phyloP scores from a whole-genome alignment of 257 asterid species.

The Nicotiana otophora region DNA sequence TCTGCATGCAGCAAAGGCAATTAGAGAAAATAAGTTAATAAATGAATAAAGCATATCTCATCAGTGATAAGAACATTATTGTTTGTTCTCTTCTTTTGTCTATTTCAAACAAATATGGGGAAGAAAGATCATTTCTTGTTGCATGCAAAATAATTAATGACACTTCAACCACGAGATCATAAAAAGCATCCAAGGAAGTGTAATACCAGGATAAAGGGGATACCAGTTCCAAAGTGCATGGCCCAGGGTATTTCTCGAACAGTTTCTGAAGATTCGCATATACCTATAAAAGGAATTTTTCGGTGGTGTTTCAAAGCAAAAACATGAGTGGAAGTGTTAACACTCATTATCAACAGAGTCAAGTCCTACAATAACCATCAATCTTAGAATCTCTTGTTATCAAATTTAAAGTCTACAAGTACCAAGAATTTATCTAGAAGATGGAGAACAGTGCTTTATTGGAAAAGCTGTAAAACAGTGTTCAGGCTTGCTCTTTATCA shows the following conservation, averaged over 20 bases:
- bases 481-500: background rate
- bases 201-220: constrained; percentile 39
- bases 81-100: background rate
- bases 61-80: background rate
- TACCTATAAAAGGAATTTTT: constrained; percentile 37
- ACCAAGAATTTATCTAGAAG: background rate
- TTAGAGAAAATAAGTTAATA: background rate
- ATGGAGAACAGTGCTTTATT: too few relatives aligned
- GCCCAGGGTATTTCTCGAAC: constrained; percentile 39
- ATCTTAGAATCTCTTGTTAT: background rate
- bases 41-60: background rate
- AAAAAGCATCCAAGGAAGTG: constrained; percentile 19
- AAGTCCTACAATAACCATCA: background rate
- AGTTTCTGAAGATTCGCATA: constrained; percentile 44
- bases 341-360: background rate
- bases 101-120: background rate
- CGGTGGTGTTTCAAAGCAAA: background rate
- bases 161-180: background rate
- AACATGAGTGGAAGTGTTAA: background rate
- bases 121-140: background rate
- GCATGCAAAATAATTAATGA: constrained; percentile 1
- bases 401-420: background rate
- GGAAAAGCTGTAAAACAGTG: background rate
- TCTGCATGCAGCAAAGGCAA: constrained; percentile 31
- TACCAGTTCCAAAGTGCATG: constrained; percentile 58